These are phyloP conservation scores for Fragosphaeria purpurea DNA, from an alignment of 2,329 filamentous ascomycete species.

Conservation along the genomic window DNA sequence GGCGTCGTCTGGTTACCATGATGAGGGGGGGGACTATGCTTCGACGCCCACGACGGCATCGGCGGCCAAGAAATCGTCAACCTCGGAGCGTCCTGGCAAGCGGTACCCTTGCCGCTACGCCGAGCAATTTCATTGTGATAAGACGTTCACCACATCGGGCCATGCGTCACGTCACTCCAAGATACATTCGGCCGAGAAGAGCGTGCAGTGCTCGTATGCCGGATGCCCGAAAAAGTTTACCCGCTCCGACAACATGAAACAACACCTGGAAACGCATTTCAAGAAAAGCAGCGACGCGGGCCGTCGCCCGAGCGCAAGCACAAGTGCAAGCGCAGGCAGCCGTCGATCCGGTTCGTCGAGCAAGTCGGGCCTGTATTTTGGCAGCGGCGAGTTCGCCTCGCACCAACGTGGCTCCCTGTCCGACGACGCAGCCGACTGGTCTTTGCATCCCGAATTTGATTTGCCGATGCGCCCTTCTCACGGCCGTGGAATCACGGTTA, in stretches of 20 bases:
- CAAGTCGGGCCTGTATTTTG: slow-evolving; percentile 7
- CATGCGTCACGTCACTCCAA: slow-evolving; percentile 79
- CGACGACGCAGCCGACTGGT: no score
- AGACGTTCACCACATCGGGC: slow-evolving; percentile 75
- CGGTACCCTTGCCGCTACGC: slow-evolving; percentile 66
- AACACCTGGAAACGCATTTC: slow-evolving; percentile 69
- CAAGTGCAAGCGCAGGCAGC: slow-evolving; percentile 10
- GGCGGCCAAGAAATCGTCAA: slow-evolving; percentile 32
- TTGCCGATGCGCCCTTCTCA: neutral
- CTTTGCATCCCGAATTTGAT: neutral
- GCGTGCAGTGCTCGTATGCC: slow-evolving; percentile 54
- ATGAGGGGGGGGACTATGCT: slow-evolving; percentile 7
- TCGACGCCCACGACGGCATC: slow-evolving; percentile 32
- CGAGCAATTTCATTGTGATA: slow-evolving; percentile 60
- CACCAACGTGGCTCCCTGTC: no score
- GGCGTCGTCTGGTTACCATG: neutral
- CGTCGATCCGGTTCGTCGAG: slow-evolving; percentile 18
- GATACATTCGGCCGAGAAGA: slow-evolving; percentile 74
- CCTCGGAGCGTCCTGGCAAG: slow-evolving; percentile 34
- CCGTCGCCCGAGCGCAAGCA: slow-evolving; percentile 17
- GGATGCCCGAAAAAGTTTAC: slow-evolving; percentile 75
- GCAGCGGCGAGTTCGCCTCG: no score
- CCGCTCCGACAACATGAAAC: slow-evolving; percentile 80
- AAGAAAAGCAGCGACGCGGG: slow-evolving; percentile 43
- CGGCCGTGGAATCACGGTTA: no score